phyloP scores from a whole-genome alignment of 176 grass and related monocot species.

The Phragmites australis region DNA sequence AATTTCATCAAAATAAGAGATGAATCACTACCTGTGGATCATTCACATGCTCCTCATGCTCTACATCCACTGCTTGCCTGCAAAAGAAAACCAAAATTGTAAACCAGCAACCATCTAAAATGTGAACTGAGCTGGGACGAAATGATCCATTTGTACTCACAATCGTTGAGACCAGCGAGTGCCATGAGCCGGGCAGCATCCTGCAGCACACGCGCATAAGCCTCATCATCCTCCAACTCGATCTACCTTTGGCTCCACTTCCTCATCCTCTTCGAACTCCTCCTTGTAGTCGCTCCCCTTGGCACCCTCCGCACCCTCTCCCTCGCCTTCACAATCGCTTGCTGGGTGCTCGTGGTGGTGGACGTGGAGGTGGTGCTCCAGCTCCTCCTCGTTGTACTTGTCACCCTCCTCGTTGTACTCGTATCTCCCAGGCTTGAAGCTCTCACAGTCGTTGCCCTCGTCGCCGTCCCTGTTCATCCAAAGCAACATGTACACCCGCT shows the following conservation, averaged over 20 bases:
- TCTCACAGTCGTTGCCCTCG: slow-evolving; percentile 79
- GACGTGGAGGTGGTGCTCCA: slow-evolving; percentile 52
- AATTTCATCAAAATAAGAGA: not conserved
- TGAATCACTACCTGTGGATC: slow-evolving; percentile 60
- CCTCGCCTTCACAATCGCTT: not conserved
- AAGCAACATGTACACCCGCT: slow-evolving; percentile 97
- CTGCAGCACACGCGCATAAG: slow-evolving; percentile 81
- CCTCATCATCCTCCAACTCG: slow-evolving; percentile 84
- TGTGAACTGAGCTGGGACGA: not conserved
- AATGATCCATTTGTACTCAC: slow-evolving; percentile 49
- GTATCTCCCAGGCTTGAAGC: slow-evolving; percentile 84
- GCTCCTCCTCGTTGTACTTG: slow-evolving; percentile 49
- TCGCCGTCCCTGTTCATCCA: slow-evolving; percentile 60
- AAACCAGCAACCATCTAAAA: slow-evolving; percentile 21
- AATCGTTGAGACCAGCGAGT: slow-evolving; percentile 78
- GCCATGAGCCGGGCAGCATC: slow-evolving; percentile 80
- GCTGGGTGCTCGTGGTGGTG: slow-evolving; percentile 47
- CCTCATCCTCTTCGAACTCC: slow-evolving; percentile 69
- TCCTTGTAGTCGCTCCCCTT: slow-evolving; percentile 85
- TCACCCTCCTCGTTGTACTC: slow-evolving; percentile 74
- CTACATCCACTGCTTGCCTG: slow-evolving; percentile 80
- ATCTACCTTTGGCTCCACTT: slow-evolving; percentile 60
- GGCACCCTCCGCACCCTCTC: slow-evolving; percentile 26
- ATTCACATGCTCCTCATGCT: slow-evolving; percentile 61
- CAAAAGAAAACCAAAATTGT: slow-evolving; percentile 20